phyloP scores from a whole-genome alignment of 2,329 filamentous ascomycete species.

The Plectosphaerella plurivora region DNA sequence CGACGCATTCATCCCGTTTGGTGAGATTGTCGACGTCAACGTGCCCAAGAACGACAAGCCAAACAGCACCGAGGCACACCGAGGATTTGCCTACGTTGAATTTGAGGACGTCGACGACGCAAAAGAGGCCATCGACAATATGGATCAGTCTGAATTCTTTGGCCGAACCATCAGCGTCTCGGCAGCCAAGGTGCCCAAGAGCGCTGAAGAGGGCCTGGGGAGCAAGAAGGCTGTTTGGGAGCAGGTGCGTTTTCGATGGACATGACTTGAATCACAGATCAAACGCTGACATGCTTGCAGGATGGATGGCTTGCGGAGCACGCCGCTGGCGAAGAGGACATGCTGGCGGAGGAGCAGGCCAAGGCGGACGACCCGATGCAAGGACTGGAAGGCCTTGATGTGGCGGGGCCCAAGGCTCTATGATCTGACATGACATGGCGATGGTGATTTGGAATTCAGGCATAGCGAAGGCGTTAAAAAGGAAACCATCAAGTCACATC shows the following conservation, averaged over 20 bases:
- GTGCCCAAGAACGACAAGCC: conserved; percentile 83
- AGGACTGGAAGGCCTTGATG: conserved; percentile 85
- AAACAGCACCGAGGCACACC: conserved; percentile 73
- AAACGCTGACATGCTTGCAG: conserved; percentile 38
- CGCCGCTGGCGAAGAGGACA: conserved; percentile 78
- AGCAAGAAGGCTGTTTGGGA: conserved; percentile 96
- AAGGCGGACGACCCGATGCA: conserved; percentile 85
- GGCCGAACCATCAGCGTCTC: conserved; percentile 90
- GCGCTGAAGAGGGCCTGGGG: conserved; percentile 78
- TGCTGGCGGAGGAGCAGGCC: conserved; percentile 51
- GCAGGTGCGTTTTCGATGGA: conserved; percentile 60
- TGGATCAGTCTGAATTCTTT: conserved; percentile 95
- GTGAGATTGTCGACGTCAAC: conserved; percentile 88
- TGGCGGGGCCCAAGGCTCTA: conserved; percentile 82
- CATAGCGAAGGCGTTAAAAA: conserved; percentile 43
- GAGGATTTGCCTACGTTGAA: conserved; percentile 95
- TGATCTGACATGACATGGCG: conserved; percentile 35
- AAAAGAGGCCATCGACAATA: conserved; percentile 95
- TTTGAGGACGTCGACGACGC: conserved; percentile 84
- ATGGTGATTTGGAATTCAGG: conserved; percentile 18
- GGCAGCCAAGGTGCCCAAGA: conserved; percentile 87
- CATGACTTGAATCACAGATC: neutral
- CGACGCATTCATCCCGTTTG: conserved; percentile 94
- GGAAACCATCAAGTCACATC: neutral
- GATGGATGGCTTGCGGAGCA: conserved; percentile 91